These are phyloP conservation scores for Quercus dentata DNA, from an alignment of 306 rosid species.

Conservation along the genomic window DNA sequence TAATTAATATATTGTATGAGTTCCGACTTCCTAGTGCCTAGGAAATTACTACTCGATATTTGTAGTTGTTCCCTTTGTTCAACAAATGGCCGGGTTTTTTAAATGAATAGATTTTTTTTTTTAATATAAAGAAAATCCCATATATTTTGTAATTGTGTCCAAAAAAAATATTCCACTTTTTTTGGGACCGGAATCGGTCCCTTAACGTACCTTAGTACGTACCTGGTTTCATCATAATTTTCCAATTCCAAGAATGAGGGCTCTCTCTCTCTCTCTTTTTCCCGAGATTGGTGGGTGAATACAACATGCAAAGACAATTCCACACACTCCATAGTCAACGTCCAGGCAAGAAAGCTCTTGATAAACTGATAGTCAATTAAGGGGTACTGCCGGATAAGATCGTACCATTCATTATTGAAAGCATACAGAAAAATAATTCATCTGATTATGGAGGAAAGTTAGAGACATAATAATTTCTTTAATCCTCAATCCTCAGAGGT, in stretches of 20 bases:
- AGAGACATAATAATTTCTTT: not conserved
- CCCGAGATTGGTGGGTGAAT: not conserved
- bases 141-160: too few relatives aligned
- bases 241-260: not conserved
- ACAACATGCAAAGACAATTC: not conserved
- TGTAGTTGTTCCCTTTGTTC: not conserved
- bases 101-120: too few relatives aligned
- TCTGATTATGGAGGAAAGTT: not conserved
- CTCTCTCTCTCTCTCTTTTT: slow-evolving; percentile 6
- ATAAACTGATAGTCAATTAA: not conserved
- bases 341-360: not conserved
- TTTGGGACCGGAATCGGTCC: not conserved
- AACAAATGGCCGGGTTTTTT: too few relatives aligned
- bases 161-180: too few relatives aligned
- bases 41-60: not conserved
- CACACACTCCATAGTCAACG: not conserved
- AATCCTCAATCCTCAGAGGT: not conserved
- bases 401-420: not conserved
- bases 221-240: not conserved
- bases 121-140: too few relatives aligned
- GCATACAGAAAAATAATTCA: not conserved
- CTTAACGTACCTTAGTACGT: not conserved
- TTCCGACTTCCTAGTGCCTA: not conserved
- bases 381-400: not conserved
- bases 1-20: not conserved